Conservation (phyloP, 768 basidiomycete species). For the Boletus huronensis region DNA sequence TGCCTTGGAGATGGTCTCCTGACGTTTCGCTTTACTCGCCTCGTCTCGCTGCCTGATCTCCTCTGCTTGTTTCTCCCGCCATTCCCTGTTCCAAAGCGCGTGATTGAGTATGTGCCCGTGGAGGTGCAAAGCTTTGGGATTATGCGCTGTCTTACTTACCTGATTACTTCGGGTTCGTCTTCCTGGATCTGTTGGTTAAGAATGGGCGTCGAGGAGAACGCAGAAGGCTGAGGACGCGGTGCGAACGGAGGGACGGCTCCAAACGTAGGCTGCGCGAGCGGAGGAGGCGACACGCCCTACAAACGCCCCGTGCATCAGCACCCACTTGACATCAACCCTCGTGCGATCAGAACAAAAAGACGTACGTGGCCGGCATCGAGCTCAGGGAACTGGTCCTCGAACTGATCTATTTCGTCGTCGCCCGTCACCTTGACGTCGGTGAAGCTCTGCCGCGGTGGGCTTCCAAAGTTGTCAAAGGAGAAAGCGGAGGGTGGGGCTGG, state of each 20-base stretch:
- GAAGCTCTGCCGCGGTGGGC: constrained; percentile 36
- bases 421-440: constrained; percentile 78
- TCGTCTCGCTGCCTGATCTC: constrained; percentile 86
- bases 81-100: constrained; percentile 50
- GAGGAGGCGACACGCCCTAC: constrained; percentile 35
- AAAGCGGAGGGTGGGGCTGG: constrained; percentile 44
- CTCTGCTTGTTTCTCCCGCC: constrained; percentile 82
- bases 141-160: constrained; percentile 39
- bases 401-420: constrained; percentile 81
- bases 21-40: constrained; percentile 67
- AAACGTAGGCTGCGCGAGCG: constrained; percentile 38
- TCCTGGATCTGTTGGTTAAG: constrained; percentile 63
- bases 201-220: constrained; percentile 69
- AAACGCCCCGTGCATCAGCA: background rate
- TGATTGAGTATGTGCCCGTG: background rate
- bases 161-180: constrained; percentile 85
- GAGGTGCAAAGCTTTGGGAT: background rate
- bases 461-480: constrained; percentile 65
- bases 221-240: constrained; percentile 72
- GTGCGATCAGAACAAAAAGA: background rate
- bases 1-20: constrained; percentile 81
- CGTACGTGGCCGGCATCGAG: constrained; percentile 52
- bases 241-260: constrained; percentile 59
- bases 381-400: constrained; percentile 83
- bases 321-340: constrained; percentile 11